phyloP scores from a whole-genome alignment of 352 stramenopile genomes.

The Phytophthora agathidicida region DNA sequence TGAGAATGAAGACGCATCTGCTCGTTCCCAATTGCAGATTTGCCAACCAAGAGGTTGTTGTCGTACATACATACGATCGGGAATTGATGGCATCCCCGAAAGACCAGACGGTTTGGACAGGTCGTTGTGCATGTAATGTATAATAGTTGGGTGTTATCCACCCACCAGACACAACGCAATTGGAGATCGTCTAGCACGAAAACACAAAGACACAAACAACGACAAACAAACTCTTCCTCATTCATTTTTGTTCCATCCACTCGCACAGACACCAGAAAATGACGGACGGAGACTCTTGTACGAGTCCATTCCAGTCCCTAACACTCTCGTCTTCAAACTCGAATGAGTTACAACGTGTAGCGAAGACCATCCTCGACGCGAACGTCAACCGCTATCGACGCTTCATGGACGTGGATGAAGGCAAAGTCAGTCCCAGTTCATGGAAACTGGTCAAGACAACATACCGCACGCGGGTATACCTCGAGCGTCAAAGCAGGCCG shows the following conservation, averaged over 20 bases:
- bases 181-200: no score
- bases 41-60: no score
- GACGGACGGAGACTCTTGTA: conserved; percentile 1
- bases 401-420: conserved; percentile 13
- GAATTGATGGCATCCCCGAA: no score
- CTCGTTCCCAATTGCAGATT: no score
- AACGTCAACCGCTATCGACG: conserved; percentile 37
- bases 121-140: no score
- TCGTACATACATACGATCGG: no score
- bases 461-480: conserved; percentile 21
- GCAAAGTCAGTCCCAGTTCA: conserved; percentile 12
- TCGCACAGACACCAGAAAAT: conserved; percentile 1
- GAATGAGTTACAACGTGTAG: conserved; percentile 22
- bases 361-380: conserved; percentile 29
- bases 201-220: no score
- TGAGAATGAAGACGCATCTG: no score
- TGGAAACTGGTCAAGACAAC: conserved; percentile 33
- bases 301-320: conserved; percentile 31
- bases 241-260: background rate
- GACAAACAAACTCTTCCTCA: background rate
- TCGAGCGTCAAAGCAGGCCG: conserved; percentile 11
- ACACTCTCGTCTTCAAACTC: conserved; percentile 20
- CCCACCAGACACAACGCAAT: background rate
- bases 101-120: no score
- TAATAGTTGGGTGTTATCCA: no score